phyloP scores from a whole-genome alignment of 1,284 basidiomycete species.

The Microbotryum saponariae region DNA sequence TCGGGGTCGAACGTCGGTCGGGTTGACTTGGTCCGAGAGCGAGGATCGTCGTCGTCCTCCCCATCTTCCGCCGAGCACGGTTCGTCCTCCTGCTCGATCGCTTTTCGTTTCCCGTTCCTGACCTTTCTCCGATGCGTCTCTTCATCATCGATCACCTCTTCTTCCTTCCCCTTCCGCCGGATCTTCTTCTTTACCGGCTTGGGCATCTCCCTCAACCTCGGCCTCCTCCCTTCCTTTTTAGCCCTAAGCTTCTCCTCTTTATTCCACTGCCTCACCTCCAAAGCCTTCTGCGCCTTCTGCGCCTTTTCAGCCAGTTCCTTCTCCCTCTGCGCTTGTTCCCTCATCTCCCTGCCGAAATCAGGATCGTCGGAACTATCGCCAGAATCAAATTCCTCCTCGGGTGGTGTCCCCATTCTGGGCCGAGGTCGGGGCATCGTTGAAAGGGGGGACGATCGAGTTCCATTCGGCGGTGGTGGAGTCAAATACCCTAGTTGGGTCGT shows the following conservation, averaged over 20 bases:
- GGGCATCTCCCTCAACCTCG: not conserved
- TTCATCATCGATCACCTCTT: not conserved
- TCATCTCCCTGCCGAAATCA: not conserved
- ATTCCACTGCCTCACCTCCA: not conserved
- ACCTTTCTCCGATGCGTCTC: not conserved
- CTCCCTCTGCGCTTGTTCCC: not conserved
- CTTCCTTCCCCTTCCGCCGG: not conserved
- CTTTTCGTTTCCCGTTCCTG: slow-evolving; percentile 1
- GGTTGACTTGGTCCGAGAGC: not conserved
- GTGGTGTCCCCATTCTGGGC: not conserved
- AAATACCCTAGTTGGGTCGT: too few relatives aligned
- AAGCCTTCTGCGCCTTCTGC: not conserved
- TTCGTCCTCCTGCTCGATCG: slow-evolving; percentile 4
- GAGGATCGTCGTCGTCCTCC: not conserved
- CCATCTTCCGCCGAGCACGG: not conserved
- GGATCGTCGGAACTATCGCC: slow-evolving; percentile 2
- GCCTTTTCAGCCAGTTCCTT: not conserved
- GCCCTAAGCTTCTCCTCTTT: slow-evolving; percentile 9
- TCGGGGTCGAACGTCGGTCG: slow-evolving; percentile 6
- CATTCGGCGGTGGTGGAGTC: too few relatives aligned
- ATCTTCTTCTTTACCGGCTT: not conserved
- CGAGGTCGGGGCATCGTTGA: too few relatives aligned
- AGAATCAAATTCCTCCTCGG: not conserved
- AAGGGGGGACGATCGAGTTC: too few relatives aligned
- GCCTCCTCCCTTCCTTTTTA: not conserved